phyloP scores from a whole-genome alignment of 306 rosid species.

The Cicer yamashitae region DNA sequence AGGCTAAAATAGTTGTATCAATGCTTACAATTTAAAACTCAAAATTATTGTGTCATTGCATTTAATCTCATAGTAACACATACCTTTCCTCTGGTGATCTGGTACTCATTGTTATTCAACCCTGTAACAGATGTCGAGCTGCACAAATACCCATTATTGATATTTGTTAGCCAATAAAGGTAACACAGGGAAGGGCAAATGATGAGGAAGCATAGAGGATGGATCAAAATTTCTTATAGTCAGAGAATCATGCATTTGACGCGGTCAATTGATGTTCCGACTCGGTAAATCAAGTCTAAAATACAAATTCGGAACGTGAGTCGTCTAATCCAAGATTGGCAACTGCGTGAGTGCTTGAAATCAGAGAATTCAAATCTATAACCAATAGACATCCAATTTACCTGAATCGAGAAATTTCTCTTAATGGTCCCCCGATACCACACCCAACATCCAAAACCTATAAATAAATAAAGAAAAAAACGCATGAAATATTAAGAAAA shows the following conservation, averaged over 20 bases:
- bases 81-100: constrained; percentile 91
- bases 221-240: neutral
- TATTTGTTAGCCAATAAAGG: neutral
- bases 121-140: constrained; percentile 81
- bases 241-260: neutral
- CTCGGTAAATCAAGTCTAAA: neutral
- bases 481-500: constrained; percentile 19
- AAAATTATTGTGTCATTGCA: constrained; percentile 16
- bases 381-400: constrained; percentile 39
- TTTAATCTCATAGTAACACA: constrained; percentile 18
- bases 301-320: neutral
- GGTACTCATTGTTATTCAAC: constrained; percentile 97
- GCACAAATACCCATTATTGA: constrained; percentile 23
- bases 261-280: neutral
- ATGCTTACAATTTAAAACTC: constrained; percentile 5
- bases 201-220: neutral
- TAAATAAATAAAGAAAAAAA: neutral
- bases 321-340: neutral
- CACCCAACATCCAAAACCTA: constrained; percentile 97
- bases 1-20: constrained; percentile 16
- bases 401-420: constrained; percentile 95
- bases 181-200: neutral
- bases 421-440: constrained; percentile 94
- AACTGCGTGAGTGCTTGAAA: neutral
- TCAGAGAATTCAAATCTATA: neutral